phyloP scores from a whole-genome alignment of 495 filamentous ascomycete genomes.

The Delitschia confertaspora region DNA sequence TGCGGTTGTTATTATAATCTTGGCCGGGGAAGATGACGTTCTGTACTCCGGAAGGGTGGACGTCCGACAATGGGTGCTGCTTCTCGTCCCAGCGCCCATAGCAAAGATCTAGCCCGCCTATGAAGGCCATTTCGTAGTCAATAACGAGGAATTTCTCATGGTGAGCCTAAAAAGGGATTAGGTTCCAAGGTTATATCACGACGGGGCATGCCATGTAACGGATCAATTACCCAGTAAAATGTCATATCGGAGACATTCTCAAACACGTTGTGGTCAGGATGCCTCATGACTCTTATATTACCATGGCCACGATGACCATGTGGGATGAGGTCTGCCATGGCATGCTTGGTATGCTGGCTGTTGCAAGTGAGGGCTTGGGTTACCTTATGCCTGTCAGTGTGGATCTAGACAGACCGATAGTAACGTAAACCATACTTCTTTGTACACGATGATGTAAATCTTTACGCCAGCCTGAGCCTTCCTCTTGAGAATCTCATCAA shows the following conservation, averaged over 20 bases:
- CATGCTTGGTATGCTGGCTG: constrained; percentile 85
- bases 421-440: constrained; percentile 43
- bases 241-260: constrained; percentile 96
- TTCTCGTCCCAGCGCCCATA: constrained; percentile 88
- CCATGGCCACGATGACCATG: constrained; percentile 68
- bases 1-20: constrained; percentile 84
- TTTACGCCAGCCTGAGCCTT: constrained; percentile 87
- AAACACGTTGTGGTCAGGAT: constrained; percentile 91
- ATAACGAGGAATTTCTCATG: constrained; percentile 96
- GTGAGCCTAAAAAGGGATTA: constrained; percentile 47
- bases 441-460: constrained; percentile 90
- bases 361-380: constrained; percentile 83
- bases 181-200: not conserved
- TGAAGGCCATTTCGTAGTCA: constrained; percentile 82
- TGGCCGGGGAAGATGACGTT: constrained; percentile 91
- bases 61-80: constrained; percentile 78
- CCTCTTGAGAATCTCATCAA: constrained; percentile 80
- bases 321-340: constrained; percentile 62
- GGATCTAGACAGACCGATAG: constrained; percentile 22
- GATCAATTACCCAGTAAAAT: constrained; percentile 63
- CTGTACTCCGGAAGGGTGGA: constrained; percentile 72
- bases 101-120: constrained; percentile 90
- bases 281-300: constrained; percentile 83
- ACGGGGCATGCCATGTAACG: not conserved
- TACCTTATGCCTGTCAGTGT: constrained; percentile 38